phyloP scores from a whole-genome alignment of 2,329 filamentous ascomycete genomes.

The Gnomoniopsis smithogilvyi region DNA sequence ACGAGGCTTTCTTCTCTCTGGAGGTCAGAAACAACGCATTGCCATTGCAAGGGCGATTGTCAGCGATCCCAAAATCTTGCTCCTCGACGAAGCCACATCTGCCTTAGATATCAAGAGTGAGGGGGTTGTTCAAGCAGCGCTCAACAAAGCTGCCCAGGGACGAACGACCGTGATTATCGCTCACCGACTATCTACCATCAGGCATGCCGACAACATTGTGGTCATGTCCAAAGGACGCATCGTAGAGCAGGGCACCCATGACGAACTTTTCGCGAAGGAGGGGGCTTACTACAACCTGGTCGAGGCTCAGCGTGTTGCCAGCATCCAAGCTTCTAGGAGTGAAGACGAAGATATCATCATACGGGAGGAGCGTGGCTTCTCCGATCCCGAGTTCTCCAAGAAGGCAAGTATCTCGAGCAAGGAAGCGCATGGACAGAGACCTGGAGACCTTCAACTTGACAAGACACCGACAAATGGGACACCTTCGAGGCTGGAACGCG shows the following conservation, averaged over 20 bases:
- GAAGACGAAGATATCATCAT: no score
- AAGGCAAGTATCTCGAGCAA: no score
- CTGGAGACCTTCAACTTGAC: no score
- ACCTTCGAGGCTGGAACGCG: no score
- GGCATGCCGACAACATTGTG: constrained; percentile 62
- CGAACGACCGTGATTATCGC: constrained; percentile 64
- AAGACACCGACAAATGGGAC: no score
- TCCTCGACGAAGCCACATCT: constrained; percentile 61
- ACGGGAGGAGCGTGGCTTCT: no score
- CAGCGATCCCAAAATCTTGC: constrained; percentile 52
- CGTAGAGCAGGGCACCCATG: constrained; percentile 60
- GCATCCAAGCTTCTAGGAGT: neutral
- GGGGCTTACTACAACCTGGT: no score
- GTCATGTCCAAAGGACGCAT: constrained; percentile 56
- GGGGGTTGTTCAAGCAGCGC: constrained; percentile 44
- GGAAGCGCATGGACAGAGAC: no score
- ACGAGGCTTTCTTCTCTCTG: no score
- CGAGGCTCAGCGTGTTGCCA: constrained; percentile 2
- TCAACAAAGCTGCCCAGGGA: constrained; percentile 32
- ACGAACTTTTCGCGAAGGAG: constrained; percentile 48
- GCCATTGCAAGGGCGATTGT: constrained; percentile 57
- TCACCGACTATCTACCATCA: constrained; percentile 57
- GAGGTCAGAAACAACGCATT: constrained; percentile 59
- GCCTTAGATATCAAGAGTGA: constrained; percentile 60
- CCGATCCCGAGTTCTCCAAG: no score